Base-by-base conservation (phyloP, 495 filamentous ascomycete species). In the Clohesyomyces aquaticus region DNA sequence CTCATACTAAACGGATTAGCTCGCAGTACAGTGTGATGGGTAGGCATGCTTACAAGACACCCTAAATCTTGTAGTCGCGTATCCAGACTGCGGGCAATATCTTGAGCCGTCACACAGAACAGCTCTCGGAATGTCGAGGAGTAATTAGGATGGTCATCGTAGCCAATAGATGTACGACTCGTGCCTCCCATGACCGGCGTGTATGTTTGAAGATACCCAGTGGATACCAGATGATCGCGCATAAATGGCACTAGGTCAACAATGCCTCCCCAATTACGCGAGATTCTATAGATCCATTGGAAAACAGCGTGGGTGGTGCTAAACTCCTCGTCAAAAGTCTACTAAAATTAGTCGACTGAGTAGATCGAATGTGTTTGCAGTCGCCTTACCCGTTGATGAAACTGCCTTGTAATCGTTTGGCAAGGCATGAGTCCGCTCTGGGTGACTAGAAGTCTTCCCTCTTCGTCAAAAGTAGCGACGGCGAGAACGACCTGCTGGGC, bases 211-310 rank as follows among this genome's bases (percentile, higher is more conserved):
- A 54, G 50, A 28, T 55, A 55, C 14, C 54, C 65, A 4, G 47
- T 63, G 9, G 56, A 32, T 14, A 67, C 63, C 3, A 80, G 65
- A 52, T 79, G 77, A 43, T 86, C 85, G 28, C 76, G 77, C 88
- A 95, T 95, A 23, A 82, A 82, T 12, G 85, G 83, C 29, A 95
- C 77, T 11, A 93, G 78, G 26, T 85, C 81, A 50, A 79, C 80
- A 19, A 96, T 78, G 22, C 82, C 79, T 6, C 74, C 70, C 92
- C 92, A 96, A 72, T 90, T 84, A 22, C 86, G 82, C 35, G 87
- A 88, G 12, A 89, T 89, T 57, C 89, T 83, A 71, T 89, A 95
- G 48, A 91, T 83, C 92, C 92, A 96, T 27, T 91, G 85, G 73
- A 94, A 96, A 11, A 91, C 85, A 1, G 88, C 85, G 70, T 96